Evolutionary conservation across 2,329 filamentous ascomycete genomes (phyloP).

Genomic region (Cladophialophora yegresii): DNA sequence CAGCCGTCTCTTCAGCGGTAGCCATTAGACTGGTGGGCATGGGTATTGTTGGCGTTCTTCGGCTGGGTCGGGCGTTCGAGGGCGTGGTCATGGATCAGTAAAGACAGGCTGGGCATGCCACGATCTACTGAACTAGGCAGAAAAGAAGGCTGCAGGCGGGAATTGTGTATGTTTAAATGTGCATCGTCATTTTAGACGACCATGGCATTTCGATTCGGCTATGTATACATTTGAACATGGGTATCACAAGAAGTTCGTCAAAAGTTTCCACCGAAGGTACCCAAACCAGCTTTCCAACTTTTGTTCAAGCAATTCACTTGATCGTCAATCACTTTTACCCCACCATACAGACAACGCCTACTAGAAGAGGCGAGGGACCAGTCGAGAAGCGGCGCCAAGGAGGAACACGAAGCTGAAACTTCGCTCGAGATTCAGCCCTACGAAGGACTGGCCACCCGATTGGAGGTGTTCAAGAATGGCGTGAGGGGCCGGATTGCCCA

Average conservation of each 20-base stretch:
- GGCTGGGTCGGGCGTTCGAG: background rate
- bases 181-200: background rate
- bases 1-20: conserved; percentile 15
- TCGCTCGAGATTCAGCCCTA: conserved; percentile 13
- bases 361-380: background rate
- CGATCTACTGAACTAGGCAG: background rate
- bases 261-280: background rate
- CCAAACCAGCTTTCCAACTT: background rate
- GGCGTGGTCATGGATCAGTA: background rate
- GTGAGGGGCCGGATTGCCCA: conserved; percentile 31
- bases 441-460: background rate
- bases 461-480: conserved; percentile 5
- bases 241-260: conserved; percentile 7
- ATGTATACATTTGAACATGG: conserved; percentile 10
- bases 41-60: background rate
- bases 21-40: background rate
- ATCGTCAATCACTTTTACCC: background rate
- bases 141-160: background rate
- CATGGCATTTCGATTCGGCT: conserved; percentile 2
- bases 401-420: conserved; percentile 26
- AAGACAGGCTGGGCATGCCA: background rate
- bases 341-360: background rate
- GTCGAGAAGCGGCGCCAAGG: conserved; percentile 8
- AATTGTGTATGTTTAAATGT: background rate
- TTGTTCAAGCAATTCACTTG: background rate